These are phyloP conservation scores for Magnaporthiopsis incrustans DNA, from an alignment of 2,329 filamentous ascomycete species.

Conservation along the genomic window DNA sequence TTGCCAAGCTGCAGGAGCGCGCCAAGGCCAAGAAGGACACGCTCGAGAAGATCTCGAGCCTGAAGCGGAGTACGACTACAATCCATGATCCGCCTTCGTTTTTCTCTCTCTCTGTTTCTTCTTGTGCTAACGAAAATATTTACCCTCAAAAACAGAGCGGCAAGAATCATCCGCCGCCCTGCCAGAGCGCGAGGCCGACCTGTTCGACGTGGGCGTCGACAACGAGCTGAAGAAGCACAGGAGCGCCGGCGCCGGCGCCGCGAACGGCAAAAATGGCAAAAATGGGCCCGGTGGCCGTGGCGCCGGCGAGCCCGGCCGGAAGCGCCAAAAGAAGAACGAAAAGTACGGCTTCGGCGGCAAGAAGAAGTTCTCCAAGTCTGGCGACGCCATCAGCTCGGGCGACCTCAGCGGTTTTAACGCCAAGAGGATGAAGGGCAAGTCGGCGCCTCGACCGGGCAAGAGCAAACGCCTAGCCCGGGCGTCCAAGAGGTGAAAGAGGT, in stretches of 20 bases:
- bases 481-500: conserved; percentile 24
- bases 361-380: conserved; percentile 86
- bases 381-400: conserved; percentile 73
- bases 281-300: conserved; percentile 30
- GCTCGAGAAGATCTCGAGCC: conserved; percentile 85
- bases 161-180: conserved; percentile 57
- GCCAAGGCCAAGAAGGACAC: conserved; percentile 88
- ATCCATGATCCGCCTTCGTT: too few relatives aligned
- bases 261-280: conserved; percentile 19
- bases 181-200: conserved; percentile 69
- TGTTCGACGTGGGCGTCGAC: conserved; percentile 88
- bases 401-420: conserved; percentile 75
- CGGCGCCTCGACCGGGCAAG: conserved; percentile 39
- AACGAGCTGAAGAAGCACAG: conserved; percentile 44
- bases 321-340: conserved; percentile 87
- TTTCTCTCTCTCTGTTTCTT: conserved; percentile 3
- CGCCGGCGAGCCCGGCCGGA: conserved; percentile 44
- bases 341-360: conserved; percentile 96
- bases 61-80: conserved; percentile 80
- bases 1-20: conserved; percentile 90
- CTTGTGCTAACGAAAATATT: conserved; percentile 9
- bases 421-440: conserved; percentile 72
- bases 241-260: conserved; percentile 13
- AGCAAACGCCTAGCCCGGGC: conserved; percentile 38
- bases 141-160: conserved; percentile 56